A percentile compares a stretch with the other conserved stretches of the same genome.
These are phyloP conservation scores for Anthostomella pinea DNA, from an alignment of 2,329 filamentous ascomycete species.

Conservation along the genomic window DNA sequence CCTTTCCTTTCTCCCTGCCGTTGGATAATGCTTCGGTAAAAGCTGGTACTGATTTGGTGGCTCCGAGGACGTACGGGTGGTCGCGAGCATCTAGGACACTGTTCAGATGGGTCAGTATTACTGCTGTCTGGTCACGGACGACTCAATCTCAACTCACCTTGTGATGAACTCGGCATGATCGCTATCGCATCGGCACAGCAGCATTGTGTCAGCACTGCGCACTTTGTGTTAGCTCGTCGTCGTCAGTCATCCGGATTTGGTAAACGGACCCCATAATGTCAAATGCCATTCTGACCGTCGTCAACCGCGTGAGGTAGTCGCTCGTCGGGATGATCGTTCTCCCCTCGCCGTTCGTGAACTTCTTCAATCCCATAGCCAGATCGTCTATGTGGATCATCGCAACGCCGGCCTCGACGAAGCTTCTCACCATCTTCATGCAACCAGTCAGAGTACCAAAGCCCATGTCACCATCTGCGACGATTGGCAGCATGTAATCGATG, in stretches of 20 bases:
- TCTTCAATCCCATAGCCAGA: constrained; percentile 41
- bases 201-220: constrained; percentile 31
- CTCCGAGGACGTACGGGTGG: constrained; percentile 38
- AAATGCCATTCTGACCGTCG: constrained; percentile 36
- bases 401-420: constrained; percentile 42
- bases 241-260: neutral
- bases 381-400: constrained; percentile 44
- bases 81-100: constrained; percentile 35
- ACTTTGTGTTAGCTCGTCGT: neutral
- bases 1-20: constrained; percentile 23
- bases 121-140: neutral
- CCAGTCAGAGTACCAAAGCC: constrained; percentile 39
- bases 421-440: constrained; percentile 38
- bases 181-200: constrained; percentile 37
- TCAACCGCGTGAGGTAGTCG: constrained; percentile 37
- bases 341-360: constrained; percentile 40
- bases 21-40: constrained; percentile 24
- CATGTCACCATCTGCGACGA: constrained; percentile 42
- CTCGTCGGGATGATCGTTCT: constrained; percentile 38
- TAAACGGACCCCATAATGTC: constrained; percentile 35
- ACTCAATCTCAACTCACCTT: constrained; percentile 12
- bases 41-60: constrained; percentile 31
- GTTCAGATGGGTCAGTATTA: neutral
- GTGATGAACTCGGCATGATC: constrained; percentile 39
- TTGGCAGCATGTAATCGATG: constrained; percentile 39